Base-by-base conservation (phyloP, 2,329 filamentous ascomycete species). In the Colletotrichum noveboracense region DNA sequence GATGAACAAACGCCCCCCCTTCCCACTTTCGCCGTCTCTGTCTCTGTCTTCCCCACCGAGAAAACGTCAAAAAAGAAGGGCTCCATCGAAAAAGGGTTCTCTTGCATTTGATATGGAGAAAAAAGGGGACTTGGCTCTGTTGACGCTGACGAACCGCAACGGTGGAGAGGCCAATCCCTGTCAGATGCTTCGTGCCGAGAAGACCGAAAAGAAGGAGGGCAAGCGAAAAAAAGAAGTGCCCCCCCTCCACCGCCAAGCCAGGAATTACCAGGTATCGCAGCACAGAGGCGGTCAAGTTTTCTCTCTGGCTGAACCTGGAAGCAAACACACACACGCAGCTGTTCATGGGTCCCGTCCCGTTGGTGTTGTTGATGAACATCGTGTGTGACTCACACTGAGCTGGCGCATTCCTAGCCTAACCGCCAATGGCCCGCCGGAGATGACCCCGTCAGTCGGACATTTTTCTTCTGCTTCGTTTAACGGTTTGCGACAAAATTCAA, bases 321-420 rank as follows among this genome's bases (percentile, higher is more conserved):
- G 18, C 58, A 62, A 34, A 36, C 30, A 62, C 26, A 56, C 52
- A 26, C 52, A 5, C 18, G 18, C 28, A 34, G 58, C 58, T 36
- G 30, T 62, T 21, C 32, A 64, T 36, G 62, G 62, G 62, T 48
- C 21, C 32, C 32, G 13, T 21, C 38, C 38, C 38, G 38, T n/a
- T 43, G 38, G 38, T 43, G 38, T 66, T 55, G 64, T 55, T 55
- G 26, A 55, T 55, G 62, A 66, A 13, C 28, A 30, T 30, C 60
- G 10, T 7, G 24, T 61, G 72, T 75, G 72, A 75, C 72, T 75
- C 72, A 75, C 52, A 67, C 43, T 75, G 72, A 56, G 68, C 32
- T 75, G 72, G 72, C 71, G 43, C 26, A 43, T 38, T 5, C n/a
- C 16, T 12, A n/a, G 13, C 26, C 61, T 12, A 24, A 34, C 55